Conservation (phyloP, 169 alveolate genomes). For the Cyclospora cayetanensis region DNA sequence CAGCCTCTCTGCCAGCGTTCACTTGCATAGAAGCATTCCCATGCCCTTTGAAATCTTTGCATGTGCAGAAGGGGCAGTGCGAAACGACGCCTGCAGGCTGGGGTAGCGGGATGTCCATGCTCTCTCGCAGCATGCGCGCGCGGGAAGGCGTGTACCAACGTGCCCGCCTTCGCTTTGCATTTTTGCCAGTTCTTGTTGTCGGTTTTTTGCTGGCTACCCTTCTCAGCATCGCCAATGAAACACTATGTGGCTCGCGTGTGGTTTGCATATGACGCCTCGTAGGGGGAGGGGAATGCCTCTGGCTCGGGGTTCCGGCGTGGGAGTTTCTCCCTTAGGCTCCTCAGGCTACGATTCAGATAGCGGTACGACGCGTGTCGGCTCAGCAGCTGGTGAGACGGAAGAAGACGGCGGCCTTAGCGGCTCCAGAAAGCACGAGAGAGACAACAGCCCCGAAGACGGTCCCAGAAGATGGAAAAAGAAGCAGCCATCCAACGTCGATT, state of each 20-base stretch:
- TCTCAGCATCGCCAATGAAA: not conserved
- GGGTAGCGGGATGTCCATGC: no score
- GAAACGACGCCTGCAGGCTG: no score
- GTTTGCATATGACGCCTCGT: not conserved
- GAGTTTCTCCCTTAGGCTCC: not conserved
- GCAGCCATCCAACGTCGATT: conserved; percentile 54
- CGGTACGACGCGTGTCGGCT: not conserved
- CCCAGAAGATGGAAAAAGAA: conserved; percentile 46
- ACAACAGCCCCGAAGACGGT: conserved; percentile 1
- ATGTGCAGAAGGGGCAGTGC: no score
- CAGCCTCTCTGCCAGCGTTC: no score
- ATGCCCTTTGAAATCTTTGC: no score
- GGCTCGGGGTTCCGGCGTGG: conserved; percentile 12
- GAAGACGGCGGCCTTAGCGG: not conserved
- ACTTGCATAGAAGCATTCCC: no score
- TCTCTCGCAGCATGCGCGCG: no score
- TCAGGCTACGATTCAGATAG: not conserved
- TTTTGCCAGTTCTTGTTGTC: no score
- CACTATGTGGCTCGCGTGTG: not conserved
- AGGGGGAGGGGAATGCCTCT: conserved; percentile 29
- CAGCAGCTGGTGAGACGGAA: not conserved
- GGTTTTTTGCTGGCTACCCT: no score
- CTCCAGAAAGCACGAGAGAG: conserved; percentile 40
- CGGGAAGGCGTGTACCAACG: no score
- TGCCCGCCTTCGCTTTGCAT: no score